Conservation (phyloP, 148 eudicot genomes). For the Simmondsia chinensis region DNA sequence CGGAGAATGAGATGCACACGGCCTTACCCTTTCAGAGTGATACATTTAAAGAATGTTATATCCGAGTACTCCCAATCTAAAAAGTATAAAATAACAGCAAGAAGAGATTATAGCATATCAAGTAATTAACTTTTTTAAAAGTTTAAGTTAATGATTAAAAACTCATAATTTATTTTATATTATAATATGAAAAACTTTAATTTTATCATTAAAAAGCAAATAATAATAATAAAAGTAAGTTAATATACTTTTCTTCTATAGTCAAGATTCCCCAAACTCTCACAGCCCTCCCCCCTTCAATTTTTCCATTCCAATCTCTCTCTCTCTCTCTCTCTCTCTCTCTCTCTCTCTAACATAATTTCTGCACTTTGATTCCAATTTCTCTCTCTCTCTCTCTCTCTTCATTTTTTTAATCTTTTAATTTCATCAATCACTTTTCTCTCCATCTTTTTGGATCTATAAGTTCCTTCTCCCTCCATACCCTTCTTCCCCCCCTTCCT, state of each 20-base stretch:
- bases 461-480: conserved; percentile 7
- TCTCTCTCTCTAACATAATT: conserved; percentile 5
- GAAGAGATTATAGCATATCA: no score
- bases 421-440: conserved; percentile 3
- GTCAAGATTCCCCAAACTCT: conserved; percentile 1
- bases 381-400: conserved; percentile 6
- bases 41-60: no score
- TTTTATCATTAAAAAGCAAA: neutral
- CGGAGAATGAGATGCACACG: no score
- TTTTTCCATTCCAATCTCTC: neutral
- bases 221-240: neutral
- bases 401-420: conserved; percentile 5
- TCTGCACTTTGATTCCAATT: conserved; percentile 1
- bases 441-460: conserved; percentile 4
- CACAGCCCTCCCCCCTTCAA: conserved; percentile 4
- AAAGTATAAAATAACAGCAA: no score
- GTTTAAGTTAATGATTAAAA: no score
- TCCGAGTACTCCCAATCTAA: no score
- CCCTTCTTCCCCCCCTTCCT: conserved; percentile 10
- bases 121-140: no score
- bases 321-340: conserved; percentile 1
- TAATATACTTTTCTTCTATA: conserved; percentile 5
- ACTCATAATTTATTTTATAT: neutral
- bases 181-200: neutral
- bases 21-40: no score